Evolutionary conservation across 2,329 filamentous ascomycete species (phyloP).

Genomic region (Venturia aucupariae): DNA sequence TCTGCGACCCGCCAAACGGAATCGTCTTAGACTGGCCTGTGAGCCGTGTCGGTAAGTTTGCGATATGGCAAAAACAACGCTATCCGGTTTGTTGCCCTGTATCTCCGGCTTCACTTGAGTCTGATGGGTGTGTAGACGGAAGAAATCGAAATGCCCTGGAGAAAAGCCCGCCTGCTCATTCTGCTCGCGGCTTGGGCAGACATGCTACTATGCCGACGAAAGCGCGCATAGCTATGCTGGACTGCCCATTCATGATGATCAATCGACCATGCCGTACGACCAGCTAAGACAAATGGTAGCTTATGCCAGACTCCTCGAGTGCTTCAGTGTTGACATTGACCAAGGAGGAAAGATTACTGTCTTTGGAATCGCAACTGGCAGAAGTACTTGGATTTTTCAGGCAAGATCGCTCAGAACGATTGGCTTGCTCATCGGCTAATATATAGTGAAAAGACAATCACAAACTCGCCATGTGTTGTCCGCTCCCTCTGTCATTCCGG

Average conservation of each 20-base stretch:
- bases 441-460: neutral
- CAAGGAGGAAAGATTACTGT: neutral
- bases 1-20: conserved; percentile 13
- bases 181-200: conserved; percentile 40
- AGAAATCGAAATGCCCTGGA: conserved; percentile 44
- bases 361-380: neutral
- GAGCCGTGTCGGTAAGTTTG: conserved; percentile 28
- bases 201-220: conserved; percentile 33
- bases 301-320: neutral
- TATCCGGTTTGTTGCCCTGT: neutral
- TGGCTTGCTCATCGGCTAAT: neutral
- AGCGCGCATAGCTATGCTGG: neutral
- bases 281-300: neutral
- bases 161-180: conserved; percentile 42
- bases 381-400: neutral
- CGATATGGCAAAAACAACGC: neutral
- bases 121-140: conserved; percentile 30
- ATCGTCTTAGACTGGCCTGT: conserved; percentile 23
- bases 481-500: neutral
- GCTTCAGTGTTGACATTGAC: neutral
- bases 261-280: neutral
- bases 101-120: conserved; percentile 12
- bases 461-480: neutral
- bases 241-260: neutral
- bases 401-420: neutral